Percentiles rank a stretch among this genome's conserved stretches.
Conservation (phyloP, 2,329 filamentous ascomycete species). For the Nemania sp. region DNA sequence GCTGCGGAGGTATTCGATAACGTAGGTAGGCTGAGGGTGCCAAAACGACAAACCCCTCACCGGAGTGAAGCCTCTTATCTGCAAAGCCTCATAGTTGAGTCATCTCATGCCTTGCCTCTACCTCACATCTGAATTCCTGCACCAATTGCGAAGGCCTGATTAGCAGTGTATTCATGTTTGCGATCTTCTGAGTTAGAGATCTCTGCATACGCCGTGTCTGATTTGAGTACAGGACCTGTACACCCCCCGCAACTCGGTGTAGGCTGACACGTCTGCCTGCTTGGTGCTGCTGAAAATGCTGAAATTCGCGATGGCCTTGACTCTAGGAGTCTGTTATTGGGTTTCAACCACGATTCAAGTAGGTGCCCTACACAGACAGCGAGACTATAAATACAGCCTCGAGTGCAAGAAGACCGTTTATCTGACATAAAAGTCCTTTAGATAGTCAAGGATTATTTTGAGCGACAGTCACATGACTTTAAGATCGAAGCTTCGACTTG, state of each 20-base stretch:
- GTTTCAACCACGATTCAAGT: neutral
- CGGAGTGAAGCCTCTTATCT: neutral
- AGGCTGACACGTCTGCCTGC: conserved; percentile 1
- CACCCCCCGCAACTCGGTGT: neutral
- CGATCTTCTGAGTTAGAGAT: neutral
- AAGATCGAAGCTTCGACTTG: neutral
- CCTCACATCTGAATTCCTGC: neutral
- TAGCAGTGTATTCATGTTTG: neutral
- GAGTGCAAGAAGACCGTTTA: neutral
- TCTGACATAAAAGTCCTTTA: neutral
- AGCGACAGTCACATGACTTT: neutral
- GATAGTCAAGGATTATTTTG: neutral
- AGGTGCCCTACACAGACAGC: neutral
- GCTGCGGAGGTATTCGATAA: neutral
- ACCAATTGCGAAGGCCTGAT: neutral
- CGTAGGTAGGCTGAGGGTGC: neutral
- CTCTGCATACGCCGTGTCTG: neutral
- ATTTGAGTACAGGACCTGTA: neutral
- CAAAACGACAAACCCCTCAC: neutral
- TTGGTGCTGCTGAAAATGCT: neutral
- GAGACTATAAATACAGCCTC: neutral
- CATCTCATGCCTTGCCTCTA: neutral
- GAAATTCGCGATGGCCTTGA: neutral
- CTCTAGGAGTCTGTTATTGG: conserved; percentile 3
- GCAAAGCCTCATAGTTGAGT: neutral